Conservation (phyloP, 2,329 filamentous ascomycete species). For the Ceratocystis alfenasii region DNA sequence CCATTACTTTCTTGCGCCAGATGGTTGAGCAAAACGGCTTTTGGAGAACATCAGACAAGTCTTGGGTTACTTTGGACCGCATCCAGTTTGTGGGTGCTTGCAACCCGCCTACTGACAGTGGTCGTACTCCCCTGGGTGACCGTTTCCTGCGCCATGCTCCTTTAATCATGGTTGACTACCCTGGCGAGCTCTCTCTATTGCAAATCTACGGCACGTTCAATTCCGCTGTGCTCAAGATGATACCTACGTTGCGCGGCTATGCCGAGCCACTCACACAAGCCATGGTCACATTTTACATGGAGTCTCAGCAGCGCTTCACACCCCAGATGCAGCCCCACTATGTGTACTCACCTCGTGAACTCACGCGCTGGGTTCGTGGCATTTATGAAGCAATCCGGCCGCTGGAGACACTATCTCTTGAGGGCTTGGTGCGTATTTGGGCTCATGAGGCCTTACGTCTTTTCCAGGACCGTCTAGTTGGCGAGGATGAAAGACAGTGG, state of each 20-base stretch:
- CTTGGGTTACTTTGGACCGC: constrained; percentile 92
- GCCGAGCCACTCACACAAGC: constrained; percentile 86
- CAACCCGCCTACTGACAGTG: constrained; percentile 94
- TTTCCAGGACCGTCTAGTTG: constrained; percentile 94
- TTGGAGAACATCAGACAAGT: constrained; percentile 95
- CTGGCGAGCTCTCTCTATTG: constrained; percentile 81
- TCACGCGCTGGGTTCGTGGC: constrained; percentile 94
- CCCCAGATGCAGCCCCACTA: constrained; percentile 97
- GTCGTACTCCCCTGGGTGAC: constrained; percentile 84
- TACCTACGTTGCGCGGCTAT: constrained; percentile 88
- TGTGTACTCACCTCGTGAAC: constrained; percentile 95
- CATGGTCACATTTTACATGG: constrained; percentile 93
- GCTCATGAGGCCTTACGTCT: constrained; percentile 90
- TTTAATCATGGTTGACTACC: constrained; percentile 99
- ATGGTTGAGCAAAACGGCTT: constrained; percentile 98
- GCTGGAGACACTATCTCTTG: constrained; percentile 73
- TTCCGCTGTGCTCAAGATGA: constrained; percentile 87
- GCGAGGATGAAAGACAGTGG: constrained; percentile 88
- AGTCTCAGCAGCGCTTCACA: constrained; percentile 90
- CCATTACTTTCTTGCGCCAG: constrained; percentile 93
- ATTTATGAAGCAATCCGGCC: constrained; percentile 94
- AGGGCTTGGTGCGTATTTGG: constrained; percentile 94
- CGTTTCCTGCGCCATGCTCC: constrained; percentile 93
- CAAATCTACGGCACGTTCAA: constrained; percentile 99
- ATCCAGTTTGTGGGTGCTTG: constrained; percentile 99